phyloP scores from a whole-genome alignment of 306 rosid species.

The Citrullus mucosospermus region DNA sequence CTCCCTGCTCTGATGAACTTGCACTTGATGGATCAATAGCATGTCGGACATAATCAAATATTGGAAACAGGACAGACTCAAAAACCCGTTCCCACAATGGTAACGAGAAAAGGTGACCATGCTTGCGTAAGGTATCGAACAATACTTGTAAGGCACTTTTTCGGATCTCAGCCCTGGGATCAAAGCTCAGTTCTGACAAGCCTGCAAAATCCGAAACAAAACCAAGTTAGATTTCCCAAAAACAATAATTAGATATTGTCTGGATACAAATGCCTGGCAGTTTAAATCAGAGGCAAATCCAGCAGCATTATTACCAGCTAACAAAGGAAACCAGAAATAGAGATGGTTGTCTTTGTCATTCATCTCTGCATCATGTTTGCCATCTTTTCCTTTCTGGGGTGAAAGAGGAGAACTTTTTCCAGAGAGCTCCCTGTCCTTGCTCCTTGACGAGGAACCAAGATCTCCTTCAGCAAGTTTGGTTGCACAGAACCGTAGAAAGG shows the following conservation, averaged over 20 bases:
- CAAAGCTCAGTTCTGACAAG: conserved; percentile 96
- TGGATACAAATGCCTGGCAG: background rate
- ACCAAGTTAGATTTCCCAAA: background rate
- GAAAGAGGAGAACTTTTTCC: conserved; percentile 43
- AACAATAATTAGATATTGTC: background rate
- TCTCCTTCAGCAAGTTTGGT: conserved; percentile 94
- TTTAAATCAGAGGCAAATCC: conserved; percentile 11
- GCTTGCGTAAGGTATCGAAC: conserved; percentile 91
- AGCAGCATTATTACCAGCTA: conserved; percentile 58
- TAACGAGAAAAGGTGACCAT: conserved; percentile 91
- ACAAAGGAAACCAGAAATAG: conserved; percentile 94
- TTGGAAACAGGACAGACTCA: conserved; percentile 92
- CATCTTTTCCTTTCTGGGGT: conserved; percentile 45
- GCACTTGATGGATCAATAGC: conserved; percentile 90
- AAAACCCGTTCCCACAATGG: conserved; percentile 88
- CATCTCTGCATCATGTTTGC: conserved; percentile 50
- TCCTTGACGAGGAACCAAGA: conserved; percentile 64
- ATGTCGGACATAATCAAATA: conserved; percentile 92
- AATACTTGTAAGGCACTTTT: conserved; percentile 82
- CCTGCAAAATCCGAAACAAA: conserved; percentile 40
- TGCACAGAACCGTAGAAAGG: conserved; percentile 89
- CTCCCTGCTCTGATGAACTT: conserved; percentile 39
- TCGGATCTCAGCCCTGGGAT: conserved; percentile 94
- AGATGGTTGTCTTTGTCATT: conserved; percentile 72
- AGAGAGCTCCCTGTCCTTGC: conserved; percentile 53